Base-by-base conservation (phyloP, 2,329 filamentous ascomycete species). In the Phoma herbarum region DNA sequence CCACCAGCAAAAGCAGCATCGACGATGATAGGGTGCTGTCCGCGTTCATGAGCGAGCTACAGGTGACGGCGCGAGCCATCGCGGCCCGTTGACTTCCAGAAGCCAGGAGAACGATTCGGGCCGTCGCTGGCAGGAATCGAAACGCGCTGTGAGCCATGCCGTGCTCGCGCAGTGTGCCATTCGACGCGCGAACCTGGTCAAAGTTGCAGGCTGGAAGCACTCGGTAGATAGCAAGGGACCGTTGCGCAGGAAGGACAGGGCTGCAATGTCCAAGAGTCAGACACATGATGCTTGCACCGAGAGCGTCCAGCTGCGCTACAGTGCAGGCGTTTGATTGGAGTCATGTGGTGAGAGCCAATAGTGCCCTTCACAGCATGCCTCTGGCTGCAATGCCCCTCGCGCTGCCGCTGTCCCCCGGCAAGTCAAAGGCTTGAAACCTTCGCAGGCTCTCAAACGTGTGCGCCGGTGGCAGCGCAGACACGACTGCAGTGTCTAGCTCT, bases 31-130 rank as follows among this genome's bases (percentile, higher is more conserved):
- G 53, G 49, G 46, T 41, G 20, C 29, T 46, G 50, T 42, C 50
- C 37, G 56, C 42, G 48, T 56, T 52, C 33, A 44, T 50, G 53
- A 51, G 59, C 56, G 55, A 60, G 58, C 61, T 62, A 64, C 61
- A 62, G 57, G 43, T 54, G 52, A 49, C 52, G 59, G 55, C 46
- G 59, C 63, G 60, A 55, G 62, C 62, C 57, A 60, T 48, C 54
- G 46, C 62, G 62, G 62, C 59, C 56, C 50, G 50, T 52, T 60
- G 50, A 50, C 46, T 55, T 55, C 52, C 52, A 60, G 56, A 60
- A 51, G 53, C 47, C 35, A 57, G 54, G 48, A 49, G 47, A 53
- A 46, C 31, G 42, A 46, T 31, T 56, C 52, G 41, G 46, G 52
- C 37, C 29, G 53, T 14, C 31, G 42, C 20, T 57, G 41, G 53